Evolutionary conservation across 2,329 filamentous ascomycete genomes (phyloP).

Genomic region (Truncatella angustata): DNA sequence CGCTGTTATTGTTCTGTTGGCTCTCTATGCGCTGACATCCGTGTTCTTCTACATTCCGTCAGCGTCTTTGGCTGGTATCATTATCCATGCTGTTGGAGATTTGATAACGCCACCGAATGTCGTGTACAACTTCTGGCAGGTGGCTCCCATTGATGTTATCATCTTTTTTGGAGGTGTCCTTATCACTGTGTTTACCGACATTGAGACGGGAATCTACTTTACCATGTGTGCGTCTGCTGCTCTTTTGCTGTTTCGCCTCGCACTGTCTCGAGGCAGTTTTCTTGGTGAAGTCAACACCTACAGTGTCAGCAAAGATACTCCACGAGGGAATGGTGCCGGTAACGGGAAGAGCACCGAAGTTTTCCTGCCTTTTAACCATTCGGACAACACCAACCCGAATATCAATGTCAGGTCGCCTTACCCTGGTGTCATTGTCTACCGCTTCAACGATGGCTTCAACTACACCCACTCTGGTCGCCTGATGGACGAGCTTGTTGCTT

Average conservation of each 20-base stretch:
- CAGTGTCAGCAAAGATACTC: conserved; percentile 49
- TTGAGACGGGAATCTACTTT: conserved; percentile 84
- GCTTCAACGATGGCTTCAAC: conserved; percentile 55
- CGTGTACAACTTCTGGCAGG: conserved; percentile 85
- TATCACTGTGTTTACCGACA: conserved; percentile 76
- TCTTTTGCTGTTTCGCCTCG: conserved; percentile 72
- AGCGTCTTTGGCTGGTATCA: conserved; percentile 73
- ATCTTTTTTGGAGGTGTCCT: conserved; percentile 86
- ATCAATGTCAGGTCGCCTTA: conserved; percentile 44
- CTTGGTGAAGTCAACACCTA: conserved; percentile 74
- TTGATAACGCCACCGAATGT: conserved; percentile 80
- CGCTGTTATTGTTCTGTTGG: conserved; percentile 75
- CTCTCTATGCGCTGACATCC: conserved; percentile 77
- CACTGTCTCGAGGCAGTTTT: conserved; percentile 76
- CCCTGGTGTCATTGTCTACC: conserved; percentile 55
- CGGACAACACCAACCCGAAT: conserved; percentile 50
- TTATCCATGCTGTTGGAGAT: conserved; percentile 88
- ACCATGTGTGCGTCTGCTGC: conserved; percentile 70
- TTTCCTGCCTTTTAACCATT: conserved; percentile 47
- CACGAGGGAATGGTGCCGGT: conserved; percentile 38
- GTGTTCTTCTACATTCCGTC: conserved; percentile 90
- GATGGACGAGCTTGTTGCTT: conserved; percentile 46
- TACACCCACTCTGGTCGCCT: conserved; percentile 53
- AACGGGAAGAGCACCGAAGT: conserved; percentile 33
- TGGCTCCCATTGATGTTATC: conserved; percentile 76